phyloP scores from a whole-genome alignment of 768 basidiomycete species.

The Leccinum pellstonianum region DNA sequence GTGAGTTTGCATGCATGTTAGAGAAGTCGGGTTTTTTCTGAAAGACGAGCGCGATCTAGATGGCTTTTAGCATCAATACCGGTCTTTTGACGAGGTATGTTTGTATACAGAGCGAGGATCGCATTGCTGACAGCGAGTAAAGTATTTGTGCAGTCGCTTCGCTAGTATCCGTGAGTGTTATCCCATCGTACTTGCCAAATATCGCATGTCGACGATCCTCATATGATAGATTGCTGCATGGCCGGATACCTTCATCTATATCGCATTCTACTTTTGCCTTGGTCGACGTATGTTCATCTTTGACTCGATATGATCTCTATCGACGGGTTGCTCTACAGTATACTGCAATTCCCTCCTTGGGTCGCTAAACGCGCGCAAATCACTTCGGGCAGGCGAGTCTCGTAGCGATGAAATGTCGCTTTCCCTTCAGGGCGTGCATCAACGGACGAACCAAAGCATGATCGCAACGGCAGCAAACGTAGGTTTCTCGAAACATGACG shows the following conservation, averaged over 20 bases:
- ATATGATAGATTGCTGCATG: not conserved
- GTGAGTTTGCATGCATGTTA: conserved; percentile 9
- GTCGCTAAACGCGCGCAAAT: conserved; percentile 57
- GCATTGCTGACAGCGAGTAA: not conserved
- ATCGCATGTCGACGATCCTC: not conserved
- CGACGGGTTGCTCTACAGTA: conserved; percentile 33
- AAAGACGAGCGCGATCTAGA: conserved; percentile 27
- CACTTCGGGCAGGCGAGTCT: conserved; percentile 35
- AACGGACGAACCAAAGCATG: conserved; percentile 8
- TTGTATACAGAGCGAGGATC: not conserved
- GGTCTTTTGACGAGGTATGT: conserved; percentile 21
- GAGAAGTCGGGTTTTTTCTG: not conserved
- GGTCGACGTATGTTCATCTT: not conserved
- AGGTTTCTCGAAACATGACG: not conserved
- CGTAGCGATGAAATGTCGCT: conserved; percentile 31
- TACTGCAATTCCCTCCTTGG: conserved; percentile 63
- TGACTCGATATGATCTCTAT: not conserved
- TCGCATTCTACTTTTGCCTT: not conserved
- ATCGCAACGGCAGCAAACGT: not conserved
- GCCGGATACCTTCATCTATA: not conserved
- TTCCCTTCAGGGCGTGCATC: conserved; percentile 30
- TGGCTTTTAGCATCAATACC: conserved; percentile 52
- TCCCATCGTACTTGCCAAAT: not conserved
- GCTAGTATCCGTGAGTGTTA: not conserved
- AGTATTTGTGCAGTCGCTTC: not conserved